phyloP scores from a whole-genome alignment of 495 filamentous ascomycete genomes.

The Saxophila tyrrhenica region DNA sequence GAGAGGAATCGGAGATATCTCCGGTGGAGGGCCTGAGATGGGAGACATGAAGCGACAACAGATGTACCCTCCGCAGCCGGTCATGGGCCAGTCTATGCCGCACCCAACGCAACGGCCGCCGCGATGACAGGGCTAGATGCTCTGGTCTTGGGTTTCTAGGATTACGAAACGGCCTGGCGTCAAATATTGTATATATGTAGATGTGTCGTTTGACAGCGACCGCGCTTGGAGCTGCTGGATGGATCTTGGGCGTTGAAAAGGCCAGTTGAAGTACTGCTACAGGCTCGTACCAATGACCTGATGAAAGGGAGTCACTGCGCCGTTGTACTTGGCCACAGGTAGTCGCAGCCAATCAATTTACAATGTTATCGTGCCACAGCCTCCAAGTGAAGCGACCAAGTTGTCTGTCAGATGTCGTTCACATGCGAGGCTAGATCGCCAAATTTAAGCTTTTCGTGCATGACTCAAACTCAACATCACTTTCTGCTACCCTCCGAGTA shows the following conservation, averaged over 20 bases:
- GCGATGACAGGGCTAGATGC: not conserved
- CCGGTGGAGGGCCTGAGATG: conserved; percentile 42
- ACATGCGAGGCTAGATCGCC: not conserved
- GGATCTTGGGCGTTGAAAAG: not conserved
- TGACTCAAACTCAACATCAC: not conserved
- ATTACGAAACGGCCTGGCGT: too few relatives aligned
- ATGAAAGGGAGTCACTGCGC: not conserved
- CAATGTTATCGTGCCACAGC: too few relatives aligned
- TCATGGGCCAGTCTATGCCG: conserved; percentile 33
- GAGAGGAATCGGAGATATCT: conserved; percentile 57
- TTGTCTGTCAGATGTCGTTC: not conserved
- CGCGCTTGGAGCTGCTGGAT: not conserved
- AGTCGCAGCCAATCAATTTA: too few relatives aligned
- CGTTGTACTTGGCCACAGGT: not conserved
- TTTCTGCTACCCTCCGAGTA: not conserved
- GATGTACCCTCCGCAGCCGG: conserved; percentile 43
- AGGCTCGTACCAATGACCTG: not conserved
- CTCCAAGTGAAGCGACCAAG: too few relatives aligned
- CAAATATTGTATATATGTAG: not conserved
- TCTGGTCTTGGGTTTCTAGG: not conserved
- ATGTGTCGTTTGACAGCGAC: not conserved
- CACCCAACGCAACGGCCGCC: conserved; percentile 17
- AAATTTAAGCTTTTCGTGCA: not conserved
- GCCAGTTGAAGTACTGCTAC: too few relatives aligned
- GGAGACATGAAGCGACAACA: conserved; percentile 50